These are phyloP conservation scores for Cyberlindnera meyerae DNA, from an alignment of 805 yeast genomes.

Conservation along the genomic window DNA sequence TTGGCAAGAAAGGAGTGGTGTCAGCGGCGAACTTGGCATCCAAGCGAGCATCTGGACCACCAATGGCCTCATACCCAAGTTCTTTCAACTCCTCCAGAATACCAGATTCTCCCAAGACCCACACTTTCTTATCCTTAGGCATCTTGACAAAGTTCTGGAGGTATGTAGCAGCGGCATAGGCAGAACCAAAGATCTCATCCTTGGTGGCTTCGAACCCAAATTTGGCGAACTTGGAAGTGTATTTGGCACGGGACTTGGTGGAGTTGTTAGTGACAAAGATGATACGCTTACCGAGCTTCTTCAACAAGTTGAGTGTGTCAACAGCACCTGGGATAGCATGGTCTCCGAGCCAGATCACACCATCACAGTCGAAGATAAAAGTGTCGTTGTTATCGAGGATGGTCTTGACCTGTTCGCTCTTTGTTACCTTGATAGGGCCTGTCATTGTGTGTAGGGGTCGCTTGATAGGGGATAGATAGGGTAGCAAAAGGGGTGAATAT, in stretches of 20 bases:
- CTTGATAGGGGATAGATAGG: not conserved
- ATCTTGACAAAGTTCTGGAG: slow-evolving; percentile 69
- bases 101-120: slow-evolving; percentile 89
- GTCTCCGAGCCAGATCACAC: slow-evolving; percentile 91
- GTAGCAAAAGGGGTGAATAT: not conserved
- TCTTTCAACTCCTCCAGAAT: slow-evolving; percentile 72
- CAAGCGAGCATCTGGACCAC: slow-evolving; percentile 74
- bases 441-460: slow-evolving; percentile 4
- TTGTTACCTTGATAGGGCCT: slow-evolving; percentile 41
- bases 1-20: slow-evolving; percentile 46
- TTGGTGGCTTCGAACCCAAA: slow-evolving; percentile 39
- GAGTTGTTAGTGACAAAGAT: slow-evolving; percentile 95
- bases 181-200: slow-evolving; percentile 83
- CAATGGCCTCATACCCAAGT: slow-evolving; percentile 70
- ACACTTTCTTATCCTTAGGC: slow-evolving; percentile 71
- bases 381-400: slow-evolving; percentile 70
- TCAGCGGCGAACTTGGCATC: slow-evolving; percentile 51
- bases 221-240: slow-evolving; percentile 67
- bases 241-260: slow-evolving; percentile 78
- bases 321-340: slow-evolving; percentile 70
- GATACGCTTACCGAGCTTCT: slow-evolving; percentile 51
- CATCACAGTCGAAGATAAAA: slow-evolving; percentile 94
- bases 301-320: slow-evolving; percentile 68
- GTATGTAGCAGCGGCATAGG: slow-evolving; percentile 89
- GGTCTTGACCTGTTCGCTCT: slow-evolving; percentile 42